A percentile compares a stretch with the other conserved stretches of the same genome.
These are phyloP conservation scores for Arthrobotrys iridis DNA, from an alignment of 2,329 filamentous ascomycete species.

Conservation along the genomic window DNA sequence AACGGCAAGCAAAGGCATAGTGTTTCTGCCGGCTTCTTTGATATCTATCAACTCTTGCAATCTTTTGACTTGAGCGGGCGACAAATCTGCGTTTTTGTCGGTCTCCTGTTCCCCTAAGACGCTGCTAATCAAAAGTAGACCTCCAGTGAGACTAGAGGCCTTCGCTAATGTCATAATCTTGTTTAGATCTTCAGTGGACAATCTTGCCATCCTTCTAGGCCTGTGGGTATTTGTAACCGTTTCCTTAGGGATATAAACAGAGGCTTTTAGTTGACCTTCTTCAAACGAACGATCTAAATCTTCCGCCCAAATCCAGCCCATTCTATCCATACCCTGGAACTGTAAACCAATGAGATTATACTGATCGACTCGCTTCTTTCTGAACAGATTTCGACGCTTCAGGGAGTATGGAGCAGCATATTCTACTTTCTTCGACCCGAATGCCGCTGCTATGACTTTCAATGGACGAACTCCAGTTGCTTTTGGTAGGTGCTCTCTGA, in stretches of 20 bases:
- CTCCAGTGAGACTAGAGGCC: not conserved
- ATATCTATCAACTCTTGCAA: not conserved
- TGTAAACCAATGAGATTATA: slow-evolving; percentile 42
- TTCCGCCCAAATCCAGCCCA: slow-evolving; percentile 52
- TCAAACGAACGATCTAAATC: slow-evolving; percentile 40
- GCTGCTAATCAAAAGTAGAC: not conserved
- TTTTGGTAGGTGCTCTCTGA: slow-evolving; percentile 6
- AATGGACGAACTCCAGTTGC: not conserved
- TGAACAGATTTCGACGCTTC: not conserved
- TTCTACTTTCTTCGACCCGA: slow-evolving; percentile 29
- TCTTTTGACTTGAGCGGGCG: not conserved
- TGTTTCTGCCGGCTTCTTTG: not conserved
- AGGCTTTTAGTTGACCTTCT: slow-evolving; percentile 30
- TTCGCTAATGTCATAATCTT: not conserved
- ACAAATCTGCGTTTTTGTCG: not conserved
- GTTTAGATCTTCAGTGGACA: not conserved
- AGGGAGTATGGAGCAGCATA: slow-evolving; percentile 29
- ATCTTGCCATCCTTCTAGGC: not conserved
- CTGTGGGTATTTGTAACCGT: not conserved
- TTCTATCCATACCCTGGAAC: slow-evolving; percentile 34
- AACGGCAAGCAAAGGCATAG: not conserved
- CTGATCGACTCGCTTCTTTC: slow-evolving; percentile 14
- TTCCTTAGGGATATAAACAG: slow-evolving; percentile 23
- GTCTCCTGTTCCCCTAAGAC: not conserved
- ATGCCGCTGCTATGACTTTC: slow-evolving; percentile 21